Base-by-base conservation (phyloP, 2,329 filamentous ascomycete genomes). In the Botrytis medusae region DNA sequence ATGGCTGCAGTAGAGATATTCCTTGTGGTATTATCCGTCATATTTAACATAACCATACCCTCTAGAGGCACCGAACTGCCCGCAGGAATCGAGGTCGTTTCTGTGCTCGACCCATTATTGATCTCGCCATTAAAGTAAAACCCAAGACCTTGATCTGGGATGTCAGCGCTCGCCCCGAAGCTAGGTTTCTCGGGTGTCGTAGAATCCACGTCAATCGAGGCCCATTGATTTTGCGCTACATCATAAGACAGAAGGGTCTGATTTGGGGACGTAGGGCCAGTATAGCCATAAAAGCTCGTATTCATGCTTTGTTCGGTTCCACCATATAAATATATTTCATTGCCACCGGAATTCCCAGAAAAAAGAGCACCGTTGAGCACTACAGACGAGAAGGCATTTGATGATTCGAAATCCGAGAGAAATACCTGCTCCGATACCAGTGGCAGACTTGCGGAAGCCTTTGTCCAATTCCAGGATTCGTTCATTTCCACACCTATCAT, bases 41-140 rank as follows among this genome's bases (percentile, higher is more conserved):
- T 80, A 72, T 85, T 79, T 29, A 84, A 75, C 29, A 85, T 79
- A 32, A 85, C 73, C 80, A 85, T 82, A 1, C 84, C 84, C 40
- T 79, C 76, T 7, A 84, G 77, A n/a, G 71, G 71, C 40, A 72
- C 44, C 4, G 72, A 73, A 14, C 67, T 59, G 14, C 54, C 51
- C 9, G 29, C 51, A 10, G 51, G 71, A 48, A 72, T 60, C 7
- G 29, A 68, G 16, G 18, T 42, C 6, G 63, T 69, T n/a, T 69
- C 63, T 69, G 63, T 59, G 42, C 25, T 69, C 48, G 71, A 69
- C 29, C 71, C 63, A 34, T 61, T 40, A 20, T 72, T 72, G 29
- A 77, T 67, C 57, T 75, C 69, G 25, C 76, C 77, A 65, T 77
- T 77, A 12, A 78, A 74, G 34, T 76, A 78, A 59, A 78, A 78